Conservation (phyloP, 805 yeast genomes). For the Monosporozyma solicola region DNA sequence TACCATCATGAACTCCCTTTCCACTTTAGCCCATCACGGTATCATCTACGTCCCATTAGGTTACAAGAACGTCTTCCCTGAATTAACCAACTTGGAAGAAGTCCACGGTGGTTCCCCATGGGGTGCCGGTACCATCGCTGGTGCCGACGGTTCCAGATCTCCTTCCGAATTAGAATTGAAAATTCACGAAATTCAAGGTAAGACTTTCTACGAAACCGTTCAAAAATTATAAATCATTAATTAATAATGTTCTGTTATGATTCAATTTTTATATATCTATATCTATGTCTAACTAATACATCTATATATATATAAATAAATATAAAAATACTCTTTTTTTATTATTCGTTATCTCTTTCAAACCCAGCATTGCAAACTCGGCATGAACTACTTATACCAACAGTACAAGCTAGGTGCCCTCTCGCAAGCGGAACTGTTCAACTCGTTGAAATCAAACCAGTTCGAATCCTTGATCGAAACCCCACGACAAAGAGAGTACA, state of each 20-base stretch:
- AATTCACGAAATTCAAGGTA: slow-evolving; percentile 61
- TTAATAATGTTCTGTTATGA: background rate
- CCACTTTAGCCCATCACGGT: slow-evolving; percentile 71
- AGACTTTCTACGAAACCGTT: slow-evolving; percentile 44
- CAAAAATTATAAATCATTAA: slow-evolving; percentile 15
- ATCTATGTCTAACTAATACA: background rate
- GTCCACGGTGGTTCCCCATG: slow-evolving; percentile 76
- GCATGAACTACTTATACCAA: slow-evolving; percentile 3
- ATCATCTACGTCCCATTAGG: slow-evolving; percentile 75
- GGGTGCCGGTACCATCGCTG: slow-evolving; percentile 81
- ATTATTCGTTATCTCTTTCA: too few species aligned
- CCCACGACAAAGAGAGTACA: slow-evolving; percentile 2
- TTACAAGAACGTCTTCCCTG: slow-evolving; percentile 46
- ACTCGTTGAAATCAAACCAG: slow-evolving; percentile 9
- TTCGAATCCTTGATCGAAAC: slow-evolving; percentile 17
- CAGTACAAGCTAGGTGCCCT: background rate
- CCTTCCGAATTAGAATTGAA: slow-evolving; percentile 56
- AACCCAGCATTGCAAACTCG: too few species aligned
- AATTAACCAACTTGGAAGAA: slow-evolving; percentile 48
- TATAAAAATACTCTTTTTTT: background rate
- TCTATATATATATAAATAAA: background rate
- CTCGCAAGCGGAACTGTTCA: slow-evolving; percentile 7
- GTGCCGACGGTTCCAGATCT: slow-evolving; percentile 64
- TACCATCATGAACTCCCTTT: slow-evolving; percentile 54
- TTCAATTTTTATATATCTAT: background rate